Evolutionary conservation across 495 filamentous ascomycete genomes (phyloP), one percentile per base, ranked within the genome.

Genomic region (Aspergillus cristatus): DNA sequence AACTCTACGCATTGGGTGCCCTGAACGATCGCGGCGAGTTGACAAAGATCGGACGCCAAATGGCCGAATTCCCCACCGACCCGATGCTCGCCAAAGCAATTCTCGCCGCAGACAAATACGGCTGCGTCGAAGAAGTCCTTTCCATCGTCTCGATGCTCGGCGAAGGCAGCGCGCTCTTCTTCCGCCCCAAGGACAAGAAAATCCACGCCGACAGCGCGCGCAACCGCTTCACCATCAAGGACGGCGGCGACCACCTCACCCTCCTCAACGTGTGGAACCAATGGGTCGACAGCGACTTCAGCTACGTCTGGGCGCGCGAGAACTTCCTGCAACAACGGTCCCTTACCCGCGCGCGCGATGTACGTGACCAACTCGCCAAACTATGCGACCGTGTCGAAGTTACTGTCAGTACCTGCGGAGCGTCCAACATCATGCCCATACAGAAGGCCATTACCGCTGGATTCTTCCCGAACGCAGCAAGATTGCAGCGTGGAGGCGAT

Each of bases 241-340:
- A 93, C 39, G 91, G 91, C 34, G 91, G 91, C 29, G 91, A 98
- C 60, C 86, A 94, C 52, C 59, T 89, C 10, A 89, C 87, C 0
- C 73, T 90, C 1, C 74, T 98, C n/a, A 95, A 95, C 50, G 82
- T 98, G 53, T 98, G 80, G 82, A 94, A 94, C 57, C 83, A 94
- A 59, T 97, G 88, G 87, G 84, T 93, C 14, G 93, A 98, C 48
- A 76, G 75, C 14, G 89, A 97, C 60, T 98, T 89, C 66, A 80
- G 72, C 44, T 78, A 78, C 40, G 79, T 93, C 33, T 98, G 90
- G 89, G 72, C 85, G 3, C 78, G 81, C 35, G 90, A 96, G 61
- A 97, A 96, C 60, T 98, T 94, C 60, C 61, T 98, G 15, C 88
- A 96, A 52, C 86, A 93, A 50, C 81, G 88, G 14, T 81, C 77